These are phyloP conservation scores for Talaromyces pinophilus DNA, from an alignment of 2,329 filamentous ascomycete genomes.

Conservation along the genomic window DNA sequence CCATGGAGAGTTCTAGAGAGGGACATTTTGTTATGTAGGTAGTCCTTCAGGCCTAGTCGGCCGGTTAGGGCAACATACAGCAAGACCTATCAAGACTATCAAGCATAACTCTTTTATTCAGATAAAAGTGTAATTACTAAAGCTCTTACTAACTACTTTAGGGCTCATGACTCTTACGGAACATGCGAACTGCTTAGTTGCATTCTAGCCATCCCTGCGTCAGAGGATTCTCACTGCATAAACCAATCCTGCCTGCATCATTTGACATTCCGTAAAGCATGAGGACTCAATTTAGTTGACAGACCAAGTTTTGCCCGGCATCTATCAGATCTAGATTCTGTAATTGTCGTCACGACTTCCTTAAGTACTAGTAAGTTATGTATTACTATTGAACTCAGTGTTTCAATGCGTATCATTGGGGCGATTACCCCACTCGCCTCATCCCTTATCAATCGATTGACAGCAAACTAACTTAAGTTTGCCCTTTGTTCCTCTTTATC, in stretches of 20 bases:
- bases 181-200: not conserved
- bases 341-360: not conserved
- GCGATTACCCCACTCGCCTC: not conserved
- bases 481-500: not conserved
- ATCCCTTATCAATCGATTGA: not conserved
- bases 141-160: not conserved
- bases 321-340: not conserved
- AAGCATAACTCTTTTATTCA: not conserved
- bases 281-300: not conserved
- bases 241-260: not conserved
- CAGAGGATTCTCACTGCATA: slow-evolving; percentile 6
- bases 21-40: not conserved
- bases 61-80: not conserved
- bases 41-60: not conserved
- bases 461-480: not conserved
- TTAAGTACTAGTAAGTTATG: no score
- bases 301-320: not conserved
- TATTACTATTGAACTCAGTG: not conserved
- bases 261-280: not conserved
- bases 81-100: not conserved
- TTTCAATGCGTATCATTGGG: not conserved
- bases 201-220: not conserved
- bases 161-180: not conserved
- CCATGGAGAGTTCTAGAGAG: not conserved
- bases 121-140: not conserved